Conservation (phyloP, 2,329 filamentous ascomycete genomes). For the Claviceps citrina region DNA sequence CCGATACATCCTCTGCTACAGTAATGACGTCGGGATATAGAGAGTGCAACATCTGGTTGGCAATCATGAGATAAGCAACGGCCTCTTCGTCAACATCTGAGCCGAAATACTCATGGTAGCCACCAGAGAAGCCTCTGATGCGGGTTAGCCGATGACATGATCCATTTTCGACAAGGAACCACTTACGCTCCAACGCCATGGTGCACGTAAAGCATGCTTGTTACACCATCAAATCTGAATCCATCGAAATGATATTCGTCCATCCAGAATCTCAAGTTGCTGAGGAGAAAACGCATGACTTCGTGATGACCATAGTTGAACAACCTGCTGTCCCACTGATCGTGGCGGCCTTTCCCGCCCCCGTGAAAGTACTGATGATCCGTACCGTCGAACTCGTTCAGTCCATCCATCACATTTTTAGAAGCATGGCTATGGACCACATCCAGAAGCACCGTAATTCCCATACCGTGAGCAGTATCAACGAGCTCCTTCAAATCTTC, state of each 20-base stretch:
- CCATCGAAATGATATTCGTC: slow-evolving; percentile 94
- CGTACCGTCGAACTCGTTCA: slow-evolving; percentile 91
- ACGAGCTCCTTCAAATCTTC: slow-evolving; percentile 95
- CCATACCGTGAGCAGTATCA: slow-evolving; percentile 83
- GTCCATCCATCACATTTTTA: slow-evolving; percentile 87
- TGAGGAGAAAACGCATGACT: slow-evolving; percentile 86
- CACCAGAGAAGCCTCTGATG: slow-evolving; percentile 76
- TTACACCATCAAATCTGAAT: slow-evolving; percentile 95
- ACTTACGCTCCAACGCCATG: slow-evolving; percentile 92
- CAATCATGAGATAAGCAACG: slow-evolving; percentile 86
- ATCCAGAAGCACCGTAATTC: slow-evolving; percentile 80
- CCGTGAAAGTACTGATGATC: slow-evolving; percentile 94
- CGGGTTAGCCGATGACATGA: slow-evolving; percentile 4
- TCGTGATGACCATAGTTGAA: slow-evolving; percentile 97
- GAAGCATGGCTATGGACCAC: slow-evolving; percentile 96
- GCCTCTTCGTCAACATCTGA: slow-evolving; percentile 80
- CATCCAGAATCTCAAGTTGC: slow-evolving; percentile 98
- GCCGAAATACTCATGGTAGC: slow-evolving; percentile 97
- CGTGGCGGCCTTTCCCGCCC: slow-evolving; percentile 70
- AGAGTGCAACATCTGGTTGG: slow-evolving; percentile 89
- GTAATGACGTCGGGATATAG: slow-evolving; percentile 80
- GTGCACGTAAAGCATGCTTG: slow-evolving; percentile 92
- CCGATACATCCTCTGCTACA: slow-evolving; percentile 91
- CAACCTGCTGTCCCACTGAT: slow-evolving; percentile 87
- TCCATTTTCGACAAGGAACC: not conserved